Percentiles rank a stretch among this genome's conserved stretches.
These are phyloP conservation scores for Drechslerella dactyloides DNA, from an alignment of 2,329 filamentous ascomycete species.

Conservation along the genomic window DNA sequence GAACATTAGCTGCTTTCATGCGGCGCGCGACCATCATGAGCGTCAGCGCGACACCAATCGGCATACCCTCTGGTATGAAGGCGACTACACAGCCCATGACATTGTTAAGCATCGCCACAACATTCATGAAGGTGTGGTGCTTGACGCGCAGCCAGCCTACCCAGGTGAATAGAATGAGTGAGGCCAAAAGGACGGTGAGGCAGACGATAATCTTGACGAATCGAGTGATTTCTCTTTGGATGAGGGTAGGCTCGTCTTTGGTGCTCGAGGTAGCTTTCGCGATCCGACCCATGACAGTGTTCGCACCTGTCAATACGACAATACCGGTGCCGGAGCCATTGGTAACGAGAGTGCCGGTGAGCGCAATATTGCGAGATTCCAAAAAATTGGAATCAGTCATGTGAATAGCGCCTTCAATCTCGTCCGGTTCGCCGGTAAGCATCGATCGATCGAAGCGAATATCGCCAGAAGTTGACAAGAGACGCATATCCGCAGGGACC, in stretches of 20 bases:
- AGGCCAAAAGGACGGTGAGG: slow-evolving; percentile 69
- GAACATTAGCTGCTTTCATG: slow-evolving; percentile 88
- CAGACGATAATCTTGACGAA: slow-evolving; percentile 81
- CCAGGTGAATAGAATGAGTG: slow-evolving; percentile 68
- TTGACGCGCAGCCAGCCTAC: slow-evolving; percentile 85
- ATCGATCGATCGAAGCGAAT: slow-evolving; percentile 90
- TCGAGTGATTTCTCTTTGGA: slow-evolving; percentile 84
- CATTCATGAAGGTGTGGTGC: slow-evolving; percentile 79
- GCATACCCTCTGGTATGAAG: slow-evolving; percentile 90
- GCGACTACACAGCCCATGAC: slow-evolving; percentile 89
- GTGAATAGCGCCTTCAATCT: slow-evolving; percentile 82
- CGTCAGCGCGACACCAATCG: slow-evolving; percentile 88
- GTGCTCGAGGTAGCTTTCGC: slow-evolving; percentile 75
- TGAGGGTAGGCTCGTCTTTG: slow-evolving; percentile 21
- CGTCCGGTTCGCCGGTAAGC: slow-evolving; percentile 88
- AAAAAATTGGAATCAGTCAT: slow-evolving; percentile 66
- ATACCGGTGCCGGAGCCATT: slow-evolving; percentile 84
- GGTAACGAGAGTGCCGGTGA: slow-evolving; percentile 85
- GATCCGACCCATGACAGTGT: slow-evolving; percentile 86
- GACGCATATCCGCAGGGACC: slow-evolving; percentile 80
- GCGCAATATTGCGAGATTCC: slow-evolving; percentile 57
- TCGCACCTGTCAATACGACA: slow-evolving; percentile 82
- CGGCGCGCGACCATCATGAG: slow-evolving; percentile 93
- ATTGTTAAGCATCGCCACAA: slow-evolving; percentile 74
- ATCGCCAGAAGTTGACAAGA: slow-evolving; percentile 78